phyloP scores from a whole-genome alignment of 2,329 filamentous ascomycete species.

The Cercospora sesami region DNA sequence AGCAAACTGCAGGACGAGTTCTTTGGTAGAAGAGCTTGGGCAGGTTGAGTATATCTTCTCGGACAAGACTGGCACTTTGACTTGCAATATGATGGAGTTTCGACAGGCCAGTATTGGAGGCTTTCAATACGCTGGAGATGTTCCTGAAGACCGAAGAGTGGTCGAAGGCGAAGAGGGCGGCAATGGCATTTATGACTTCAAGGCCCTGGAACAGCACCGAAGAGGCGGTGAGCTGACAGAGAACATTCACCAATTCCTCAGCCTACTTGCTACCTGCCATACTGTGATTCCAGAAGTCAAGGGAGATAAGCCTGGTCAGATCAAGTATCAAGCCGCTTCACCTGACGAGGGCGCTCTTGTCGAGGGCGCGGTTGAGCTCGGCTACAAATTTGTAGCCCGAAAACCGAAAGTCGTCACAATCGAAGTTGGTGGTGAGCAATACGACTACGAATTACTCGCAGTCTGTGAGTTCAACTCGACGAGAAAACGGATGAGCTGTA shows the following conservation, averaged over 20 bases:
- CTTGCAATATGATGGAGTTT: conserved; percentile 99
- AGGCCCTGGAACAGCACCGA: conserved; percentile 69
- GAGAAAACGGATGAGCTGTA: conserved; percentile 95
- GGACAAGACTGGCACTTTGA: conserved; percentile 94
- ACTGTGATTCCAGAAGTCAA: conserved; percentile 92
- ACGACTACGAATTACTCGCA: conserved; percentile 85
- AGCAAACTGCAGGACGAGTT: conserved; percentile 92
- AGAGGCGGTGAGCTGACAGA: conserved; percentile 54
- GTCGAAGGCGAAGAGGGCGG: conserved; percentile 71
- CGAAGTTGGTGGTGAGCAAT: conserved; percentile 67
- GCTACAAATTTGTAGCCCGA: conserved; percentile 86
- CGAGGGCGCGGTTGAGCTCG: conserved; percentile 79
- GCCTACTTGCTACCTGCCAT: conserved; percentile 85
- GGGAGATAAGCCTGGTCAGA: conserved; percentile 72
- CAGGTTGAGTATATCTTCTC: conserved; percentile 99
- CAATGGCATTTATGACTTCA: conserved; percentile 81
- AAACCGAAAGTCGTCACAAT: conserved; percentile 89
- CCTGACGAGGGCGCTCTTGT: conserved; percentile 97
- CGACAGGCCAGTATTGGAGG: conserved; percentile 91
- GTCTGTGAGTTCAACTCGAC: conserved; percentile 99
- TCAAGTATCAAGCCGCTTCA: conserved; percentile 97
- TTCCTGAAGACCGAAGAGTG: conserved; percentile 85
- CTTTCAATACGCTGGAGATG: conserved; percentile 87
- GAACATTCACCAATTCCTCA: conserved; percentile 80
- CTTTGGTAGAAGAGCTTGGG: conserved; percentile 91